phyloP scores from a whole-genome alignment of 208 protist species.

The Acanthamoeba sp. region DNA sequence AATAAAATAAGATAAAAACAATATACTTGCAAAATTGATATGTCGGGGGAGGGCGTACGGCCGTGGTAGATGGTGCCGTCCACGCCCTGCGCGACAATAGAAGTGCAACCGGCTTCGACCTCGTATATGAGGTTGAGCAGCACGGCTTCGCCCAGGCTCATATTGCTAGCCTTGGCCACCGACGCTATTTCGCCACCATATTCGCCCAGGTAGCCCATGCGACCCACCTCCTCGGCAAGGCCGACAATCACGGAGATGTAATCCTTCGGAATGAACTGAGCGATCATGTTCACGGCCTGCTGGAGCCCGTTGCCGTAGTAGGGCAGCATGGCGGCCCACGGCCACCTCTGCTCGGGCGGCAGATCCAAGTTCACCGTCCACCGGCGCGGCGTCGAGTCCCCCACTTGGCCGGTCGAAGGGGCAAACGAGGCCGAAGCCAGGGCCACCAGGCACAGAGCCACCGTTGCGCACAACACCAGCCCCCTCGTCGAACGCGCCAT shows the following conservation, averaged over 20 bases:
- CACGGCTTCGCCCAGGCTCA: constrained; percentile 65
- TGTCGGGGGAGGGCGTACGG: constrained; percentile 36
- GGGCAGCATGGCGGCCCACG: constrained; percentile 25
- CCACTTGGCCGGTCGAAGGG: neutral
- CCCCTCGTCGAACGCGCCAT: neutral
- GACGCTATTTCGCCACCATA: constrained; percentile 63
- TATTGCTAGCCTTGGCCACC: neutral
- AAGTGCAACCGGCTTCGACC: constrained; percentile 67
- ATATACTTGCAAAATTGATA: neutral
- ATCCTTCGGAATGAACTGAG: neutral
- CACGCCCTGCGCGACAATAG: constrained; percentile 21
- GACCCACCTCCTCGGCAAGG: neutral
- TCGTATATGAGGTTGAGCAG: constrained; percentile 76
- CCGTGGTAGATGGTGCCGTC: constrained; percentile 52
- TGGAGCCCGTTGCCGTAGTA: neutral
- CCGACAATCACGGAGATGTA: neutral
- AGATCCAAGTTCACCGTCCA: constrained; percentile 57
- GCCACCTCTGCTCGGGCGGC: constrained; percentile 20
- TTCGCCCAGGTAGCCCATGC: constrained; percentile 2
- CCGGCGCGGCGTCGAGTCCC: neutral
- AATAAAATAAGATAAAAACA: neutral
- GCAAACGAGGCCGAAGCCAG: neutral
- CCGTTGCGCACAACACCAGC: neutral
- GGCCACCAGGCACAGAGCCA: neutral
- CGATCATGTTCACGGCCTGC: neutral